Evolutionary conservation across 1,284 basidiomycete species (phyloP).

Genomic region (Cryptococcus maquisensis): DNA sequence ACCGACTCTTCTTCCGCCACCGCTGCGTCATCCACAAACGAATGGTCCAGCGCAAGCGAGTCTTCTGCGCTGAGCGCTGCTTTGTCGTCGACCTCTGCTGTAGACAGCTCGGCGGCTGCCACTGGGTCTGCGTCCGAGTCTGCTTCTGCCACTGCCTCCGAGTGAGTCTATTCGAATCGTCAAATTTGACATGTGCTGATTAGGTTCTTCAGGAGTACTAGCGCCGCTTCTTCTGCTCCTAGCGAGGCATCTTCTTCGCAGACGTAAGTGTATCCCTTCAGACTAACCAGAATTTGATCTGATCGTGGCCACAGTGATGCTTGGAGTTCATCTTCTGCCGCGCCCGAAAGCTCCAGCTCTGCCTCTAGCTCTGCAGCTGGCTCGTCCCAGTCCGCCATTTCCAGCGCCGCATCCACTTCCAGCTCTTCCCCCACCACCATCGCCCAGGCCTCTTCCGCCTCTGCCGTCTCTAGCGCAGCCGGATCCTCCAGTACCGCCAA

Average conservation of each 20-base stretch:
- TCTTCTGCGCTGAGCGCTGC: neutral
- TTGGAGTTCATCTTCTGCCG: neutral
- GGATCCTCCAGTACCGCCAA: too few relatives aligned
- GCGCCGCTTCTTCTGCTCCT: neutral
- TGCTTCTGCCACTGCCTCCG: neutral
- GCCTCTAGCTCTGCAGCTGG: conserved; percentile 15
- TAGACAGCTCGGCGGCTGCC: neutral
- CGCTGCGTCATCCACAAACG: neutral
- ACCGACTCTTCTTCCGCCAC: neutral
- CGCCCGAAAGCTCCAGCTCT: conserved; percentile 11
- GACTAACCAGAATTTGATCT: neutral
- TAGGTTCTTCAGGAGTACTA: neutral
- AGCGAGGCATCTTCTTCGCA: too few relatives aligned
- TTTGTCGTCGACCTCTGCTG: neutral
- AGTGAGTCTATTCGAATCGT: neutral
- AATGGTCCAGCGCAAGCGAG: neutral
- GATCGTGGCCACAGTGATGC: neutral
- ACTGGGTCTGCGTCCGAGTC: neutral
- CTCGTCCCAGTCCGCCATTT: too few relatives aligned
- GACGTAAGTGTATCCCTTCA: too few relatives aligned
- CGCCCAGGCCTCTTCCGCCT: neutral
- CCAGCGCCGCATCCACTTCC: conserved; percentile 1
- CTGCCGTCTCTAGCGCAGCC: neutral
- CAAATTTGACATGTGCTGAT: neutral
- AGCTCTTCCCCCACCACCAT: neutral